Base-by-base conservation (phyloP, 768 basidiomycete species). In the Termitomyces bulborhizus region DNA sequence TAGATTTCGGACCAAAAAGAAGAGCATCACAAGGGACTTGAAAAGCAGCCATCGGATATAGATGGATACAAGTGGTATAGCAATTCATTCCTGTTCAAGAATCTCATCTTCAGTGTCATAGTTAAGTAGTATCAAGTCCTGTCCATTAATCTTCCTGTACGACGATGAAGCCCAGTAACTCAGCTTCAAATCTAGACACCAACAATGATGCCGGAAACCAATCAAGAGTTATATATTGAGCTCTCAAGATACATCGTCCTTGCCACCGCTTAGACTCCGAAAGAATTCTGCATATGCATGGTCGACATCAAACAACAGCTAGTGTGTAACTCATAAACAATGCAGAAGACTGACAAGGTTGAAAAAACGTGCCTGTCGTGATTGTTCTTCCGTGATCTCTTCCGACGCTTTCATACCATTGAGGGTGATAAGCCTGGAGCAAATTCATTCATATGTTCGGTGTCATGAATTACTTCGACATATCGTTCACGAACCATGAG, bases 321-420 rank as follows among this genome's bases (percentile, higher is more conserved):
- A 36, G 26, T 50, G 41, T 2, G 1, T 21, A 24, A 1, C 31
- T 51, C 24, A 44, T 26, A 2, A 27, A 41, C 53, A 24, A 36
- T n/a, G 9, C 21, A 21, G 47, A 48, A 7, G 18, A 24, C 6
- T 11, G 51, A 1, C 18, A 29, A 1, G 11, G 45, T 16, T 15
- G 12, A 29, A 42, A 13, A 24, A n/a, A 68, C 76, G 44, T 54
- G 89, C 93, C 80, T 98, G 94, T 56, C 97, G 75, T 3, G 91
- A 87, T 64, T 99, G 94, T 57, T 98, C 96, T 57, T 98, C 96
- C 0, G 88, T 86, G 31, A 98, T 86, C 70, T 97, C 94, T 61
- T 98, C 96, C 11, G 92, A 93, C 3, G 93, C 97, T 65, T 93
- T 93, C 93, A 99, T 95, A 1, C 85, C 90, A 62, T 98, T 98